Conservation (phyloP, 352 stramenopile genomes). For the Phytopythium kandeliae region DNA sequence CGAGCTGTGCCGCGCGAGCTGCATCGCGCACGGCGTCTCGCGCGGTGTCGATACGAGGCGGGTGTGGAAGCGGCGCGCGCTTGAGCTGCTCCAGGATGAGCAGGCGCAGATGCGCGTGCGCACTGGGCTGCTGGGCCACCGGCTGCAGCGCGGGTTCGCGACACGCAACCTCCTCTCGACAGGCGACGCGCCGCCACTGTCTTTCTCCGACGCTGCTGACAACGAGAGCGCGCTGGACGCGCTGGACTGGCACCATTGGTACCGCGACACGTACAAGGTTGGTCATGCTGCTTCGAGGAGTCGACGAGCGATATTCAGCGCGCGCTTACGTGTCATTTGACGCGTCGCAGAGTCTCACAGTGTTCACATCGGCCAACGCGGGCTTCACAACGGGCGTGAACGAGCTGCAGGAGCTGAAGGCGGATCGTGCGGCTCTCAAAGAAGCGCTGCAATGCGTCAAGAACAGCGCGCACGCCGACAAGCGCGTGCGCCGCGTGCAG, state of each 20-base stretch:
- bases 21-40: slow-evolving; percentile 21
- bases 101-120: slow-evolving; percentile 12
- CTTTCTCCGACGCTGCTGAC: not conserved
- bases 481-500: slow-evolving; percentile 38
- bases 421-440: slow-evolving; percentile 35
- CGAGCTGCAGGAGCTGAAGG: slow-evolving; percentile 41
- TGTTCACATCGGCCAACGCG: slow-evolving; percentile 23
- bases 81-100: slow-evolving; percentile 18
- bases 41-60: slow-evolving; percentile 27
- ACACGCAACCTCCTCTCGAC: slow-evolving; percentile 23
- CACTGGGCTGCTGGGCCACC: slow-evolving; percentile 15
- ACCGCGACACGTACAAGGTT: slow-evolving; percentile 45
- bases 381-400: slow-evolving; percentile 33
- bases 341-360: slow-evolving; percentile 19
- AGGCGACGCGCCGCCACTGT: slow-evolving; percentile 1
- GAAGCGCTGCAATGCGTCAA: slow-evolving; percentile 45
- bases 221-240: slow-evolving; percentile 8
- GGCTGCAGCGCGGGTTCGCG: slow-evolving; percentile 23
- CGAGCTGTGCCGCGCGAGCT: slow-evolving; percentile 47
- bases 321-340: not conserved
- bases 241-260: slow-evolving; percentile 51
- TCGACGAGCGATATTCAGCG: too few relatives aligned
- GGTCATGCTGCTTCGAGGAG: too few relatives aligned
- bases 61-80: slow-evolving; percentile 34
- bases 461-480: slow-evolving; percentile 37